These are phyloP conservation scores for Pilatotrama ljubarskyi DNA, from an alignment of 768 basidiomycete species.

Conservation along the genomic window DNA sequence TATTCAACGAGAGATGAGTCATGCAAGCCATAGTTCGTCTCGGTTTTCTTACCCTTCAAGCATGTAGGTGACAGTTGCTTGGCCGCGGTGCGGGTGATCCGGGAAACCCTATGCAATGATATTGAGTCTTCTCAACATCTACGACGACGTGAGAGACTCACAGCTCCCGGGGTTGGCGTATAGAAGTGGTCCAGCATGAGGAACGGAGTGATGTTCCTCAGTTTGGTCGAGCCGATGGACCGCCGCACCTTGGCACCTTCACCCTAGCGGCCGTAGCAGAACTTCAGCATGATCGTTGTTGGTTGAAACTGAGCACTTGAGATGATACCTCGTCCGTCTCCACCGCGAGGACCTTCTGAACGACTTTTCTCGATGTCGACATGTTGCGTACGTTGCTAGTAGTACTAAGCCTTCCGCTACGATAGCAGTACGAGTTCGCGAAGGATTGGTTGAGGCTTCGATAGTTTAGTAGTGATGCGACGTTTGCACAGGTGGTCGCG, in stretches of 20 bases:
- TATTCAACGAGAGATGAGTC: constrained; percentile 21
- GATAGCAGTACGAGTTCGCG: background rate
- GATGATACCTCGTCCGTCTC: constrained; percentile 65
- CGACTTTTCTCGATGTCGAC: constrained; percentile 62
- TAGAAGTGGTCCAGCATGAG: constrained; percentile 88
- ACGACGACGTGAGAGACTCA: constrained; percentile 35
- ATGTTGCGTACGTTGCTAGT: constrained; percentile 23
- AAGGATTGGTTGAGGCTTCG: background rate
- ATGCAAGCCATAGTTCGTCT: background rate
- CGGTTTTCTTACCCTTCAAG: constrained; percentile 59
- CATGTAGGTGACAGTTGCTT: constrained; percentile 89
- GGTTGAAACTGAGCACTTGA: background rate
- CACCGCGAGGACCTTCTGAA: constrained; percentile 75
- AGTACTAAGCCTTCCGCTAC: too few relatives aligned
- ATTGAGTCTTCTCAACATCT: background rate
- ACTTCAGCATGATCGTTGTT: background rate
- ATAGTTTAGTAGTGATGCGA: background rate
- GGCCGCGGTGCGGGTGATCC: constrained; percentile 92
- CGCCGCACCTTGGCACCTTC: constrained; percentile 82
- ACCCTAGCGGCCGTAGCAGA: constrained; percentile 45
- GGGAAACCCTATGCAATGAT: constrained; percentile 67
- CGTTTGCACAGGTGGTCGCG: background rate
- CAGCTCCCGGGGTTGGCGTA: constrained; percentile 59
- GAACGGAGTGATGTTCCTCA: constrained; percentile 88
- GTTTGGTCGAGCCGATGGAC: constrained; percentile 72